Conservation (phyloP, 306 rosid species). For the Citrullus amarus region DNA sequence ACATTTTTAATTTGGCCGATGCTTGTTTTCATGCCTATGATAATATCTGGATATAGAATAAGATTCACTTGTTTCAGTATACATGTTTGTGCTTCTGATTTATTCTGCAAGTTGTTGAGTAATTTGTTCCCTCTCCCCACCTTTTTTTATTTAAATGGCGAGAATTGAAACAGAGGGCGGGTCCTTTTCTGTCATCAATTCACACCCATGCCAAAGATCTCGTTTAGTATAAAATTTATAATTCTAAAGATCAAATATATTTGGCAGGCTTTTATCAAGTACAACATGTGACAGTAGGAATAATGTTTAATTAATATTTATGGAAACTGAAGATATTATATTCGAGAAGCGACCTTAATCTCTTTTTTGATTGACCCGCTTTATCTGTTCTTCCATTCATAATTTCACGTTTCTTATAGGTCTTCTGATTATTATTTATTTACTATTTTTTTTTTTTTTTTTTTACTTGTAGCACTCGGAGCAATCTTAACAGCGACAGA, state of each 20-base stretch:
- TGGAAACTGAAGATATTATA: background rate
- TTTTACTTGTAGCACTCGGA: constrained; percentile 38
- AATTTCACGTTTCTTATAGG: background rate
- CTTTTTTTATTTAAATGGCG: background rate
- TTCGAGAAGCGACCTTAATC: background rate
- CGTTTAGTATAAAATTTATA: background rate
- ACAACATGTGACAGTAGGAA: background rate
- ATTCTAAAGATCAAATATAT: background rate
- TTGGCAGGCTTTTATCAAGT: background rate
- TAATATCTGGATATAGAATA: background rate
- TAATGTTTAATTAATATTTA: background rate
- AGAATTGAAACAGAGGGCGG: background rate
- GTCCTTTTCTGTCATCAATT: background rate
- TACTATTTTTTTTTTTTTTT: background rate
- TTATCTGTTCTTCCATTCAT: background rate
- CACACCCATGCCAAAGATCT: too few species aligned
- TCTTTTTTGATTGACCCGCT: background rate
- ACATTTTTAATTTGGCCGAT: background rate
- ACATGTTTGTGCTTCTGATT: background rate
- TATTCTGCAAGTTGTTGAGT: background rate
- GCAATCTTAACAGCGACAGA: constrained; percentile 56
- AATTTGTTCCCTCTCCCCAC: too few species aligned
- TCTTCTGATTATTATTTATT: background rate
- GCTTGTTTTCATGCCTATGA: background rate
- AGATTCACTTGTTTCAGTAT: background rate